Evolutionary conservation across 2,329 filamentous ascomycete species (phyloP).

Genomic region (Ascocoryne sarcoides): DNA sequence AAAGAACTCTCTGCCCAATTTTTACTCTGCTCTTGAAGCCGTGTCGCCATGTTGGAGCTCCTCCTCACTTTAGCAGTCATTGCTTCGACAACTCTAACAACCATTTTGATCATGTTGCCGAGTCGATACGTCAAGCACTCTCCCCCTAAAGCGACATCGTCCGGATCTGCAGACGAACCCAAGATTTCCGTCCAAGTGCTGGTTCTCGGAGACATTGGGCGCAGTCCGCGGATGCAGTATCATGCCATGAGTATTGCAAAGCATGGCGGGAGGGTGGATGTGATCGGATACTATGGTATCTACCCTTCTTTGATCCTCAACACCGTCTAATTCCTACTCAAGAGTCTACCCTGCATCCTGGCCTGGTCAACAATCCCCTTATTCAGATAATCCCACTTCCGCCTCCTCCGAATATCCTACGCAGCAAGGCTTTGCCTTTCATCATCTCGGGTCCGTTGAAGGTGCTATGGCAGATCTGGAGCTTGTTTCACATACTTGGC

Average conservation of each 20-base stretch:
- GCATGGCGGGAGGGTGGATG: constrained; percentile 68
- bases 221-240: constrained; percentile 97
- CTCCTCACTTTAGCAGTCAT: constrained; percentile 24
- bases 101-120: constrained; percentile 29
- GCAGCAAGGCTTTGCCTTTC: constrained; percentile 65
- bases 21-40: no score
- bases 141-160: constrained; percentile 20
- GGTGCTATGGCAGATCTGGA: constrained; percentile 71
- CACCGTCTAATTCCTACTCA: neutral
- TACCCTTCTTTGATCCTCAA: neutral
- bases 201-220: constrained; percentile 89
- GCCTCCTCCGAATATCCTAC: constrained; percentile 57
- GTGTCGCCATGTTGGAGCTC: constrained; percentile 23
- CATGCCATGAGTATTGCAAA: constrained; percentile 88
- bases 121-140: constrained; percentile 32
- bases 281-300: constrained; percentile 80
- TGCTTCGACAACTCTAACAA: constrained; percentile 26
- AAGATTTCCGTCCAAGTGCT: constrained; percentile 65
- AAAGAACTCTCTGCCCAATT: no score
- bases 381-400: constrained; percentile 66
- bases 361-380: constrained; percentile 57
- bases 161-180: constrained; percentile 21
- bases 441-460: constrained; percentile 73
- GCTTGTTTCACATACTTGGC: constrained; percentile 61
- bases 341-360: constrained; percentile 77